Percentiles rank a stretch among this genome's conserved stretches.
phyloP scores from a whole-genome alignment of 1,139 yeast genomes.

The Blastobotrys elegans region DNA sequence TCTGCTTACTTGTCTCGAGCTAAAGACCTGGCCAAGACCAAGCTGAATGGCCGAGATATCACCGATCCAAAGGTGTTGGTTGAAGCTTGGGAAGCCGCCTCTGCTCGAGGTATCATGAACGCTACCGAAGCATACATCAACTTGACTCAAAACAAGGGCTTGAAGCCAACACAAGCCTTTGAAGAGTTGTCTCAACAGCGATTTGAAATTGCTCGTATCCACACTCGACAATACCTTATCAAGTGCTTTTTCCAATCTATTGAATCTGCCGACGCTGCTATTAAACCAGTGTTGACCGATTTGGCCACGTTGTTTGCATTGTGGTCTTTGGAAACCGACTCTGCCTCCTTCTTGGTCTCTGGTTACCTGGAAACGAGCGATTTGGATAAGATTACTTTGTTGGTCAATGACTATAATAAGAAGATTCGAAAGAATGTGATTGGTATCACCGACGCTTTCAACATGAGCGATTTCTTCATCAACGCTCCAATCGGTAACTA shows the following conservation, averaged over 20 bases:
- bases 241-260: constrained; percentile 36
- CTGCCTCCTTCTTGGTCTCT: constrained; percentile 69
- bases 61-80: constrained; percentile 32
- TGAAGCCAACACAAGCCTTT: constrained; percentile 35
- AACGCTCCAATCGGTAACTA: constrained; percentile 81
- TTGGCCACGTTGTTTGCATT: constrained; percentile 62
- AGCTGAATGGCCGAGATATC: constrained; percentile 29
- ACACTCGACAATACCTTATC: constrained; percentile 38
- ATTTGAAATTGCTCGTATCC: constrained; percentile 41
- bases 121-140: constrained; percentile 32
- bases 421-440: constrained; percentile 60
- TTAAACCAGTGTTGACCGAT: constrained; percentile 40
- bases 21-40: constrained; percentile 22
- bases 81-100: constrained; percentile 41
- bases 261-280: constrained; percentile 23
- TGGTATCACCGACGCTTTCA: constrained; percentile 86
- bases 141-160: constrained; percentile 27
- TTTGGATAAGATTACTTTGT: constrained; percentile 32
- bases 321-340: constrained; percentile 67
- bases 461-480: constrained; percentile 75
- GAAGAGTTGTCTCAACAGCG: constrained; percentile 42
- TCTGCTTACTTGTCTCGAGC: constrained; percentile 30
- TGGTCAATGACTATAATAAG: constrained; percentile 36
- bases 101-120: constrained; percentile 34
- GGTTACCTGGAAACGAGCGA: constrained; percentile 43